Evolutionary conservation across 1,284 basidiomycete species (phyloP).

Genomic region (Afroboletus lepidellus): DNA sequence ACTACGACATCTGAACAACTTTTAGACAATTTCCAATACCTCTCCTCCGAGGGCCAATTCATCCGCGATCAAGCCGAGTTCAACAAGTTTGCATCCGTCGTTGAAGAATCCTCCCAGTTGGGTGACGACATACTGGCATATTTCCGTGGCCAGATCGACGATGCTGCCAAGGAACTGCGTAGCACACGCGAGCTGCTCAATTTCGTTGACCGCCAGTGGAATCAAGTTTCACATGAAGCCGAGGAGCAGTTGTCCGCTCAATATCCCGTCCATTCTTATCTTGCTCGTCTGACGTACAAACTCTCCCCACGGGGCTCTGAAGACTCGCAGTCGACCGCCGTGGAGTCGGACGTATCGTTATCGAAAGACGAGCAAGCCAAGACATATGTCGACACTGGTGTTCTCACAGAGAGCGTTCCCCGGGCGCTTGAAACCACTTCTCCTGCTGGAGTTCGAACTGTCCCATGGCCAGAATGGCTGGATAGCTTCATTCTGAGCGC

Average conservation of each 20-base stretch:
- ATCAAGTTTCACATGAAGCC: constrained; percentile 43
- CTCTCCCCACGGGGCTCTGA: constrained; percentile 46
- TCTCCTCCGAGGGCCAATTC: constrained; percentile 42
- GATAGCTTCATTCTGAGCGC: constrained; percentile 34
- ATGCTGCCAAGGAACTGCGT: constrained; percentile 48
- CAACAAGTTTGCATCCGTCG: constrained; percentile 42
- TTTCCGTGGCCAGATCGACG: constrained; percentile 51
- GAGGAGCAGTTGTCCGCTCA: constrained; percentile 37
- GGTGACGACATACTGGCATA: constrained; percentile 45
- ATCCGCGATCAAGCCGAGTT: constrained; percentile 37
- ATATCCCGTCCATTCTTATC: constrained; percentile 26
- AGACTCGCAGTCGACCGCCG: constrained; percentile 54
- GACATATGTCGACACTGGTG: constrained; percentile 21
- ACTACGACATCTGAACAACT: constrained; percentile 47
- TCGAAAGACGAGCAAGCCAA: constrained; percentile 22
- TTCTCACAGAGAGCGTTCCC: constrained; percentile 24
- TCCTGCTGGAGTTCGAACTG: constrained; percentile 25
- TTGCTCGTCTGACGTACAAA: constrained; percentile 33
- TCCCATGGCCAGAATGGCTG: constrained; percentile 42
- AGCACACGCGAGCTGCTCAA: constrained; percentile 45
- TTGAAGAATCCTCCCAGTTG: constrained; percentile 47
- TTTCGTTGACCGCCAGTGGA: constrained; percentile 38
- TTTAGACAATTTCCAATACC: constrained; percentile 50
- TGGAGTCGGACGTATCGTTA: constrained; percentile 27
- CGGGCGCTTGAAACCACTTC: constrained; percentile 24